phyloP scores from a whole-genome alignment of 1,139 yeast genomes.

The Pichia sp. region DNA sequence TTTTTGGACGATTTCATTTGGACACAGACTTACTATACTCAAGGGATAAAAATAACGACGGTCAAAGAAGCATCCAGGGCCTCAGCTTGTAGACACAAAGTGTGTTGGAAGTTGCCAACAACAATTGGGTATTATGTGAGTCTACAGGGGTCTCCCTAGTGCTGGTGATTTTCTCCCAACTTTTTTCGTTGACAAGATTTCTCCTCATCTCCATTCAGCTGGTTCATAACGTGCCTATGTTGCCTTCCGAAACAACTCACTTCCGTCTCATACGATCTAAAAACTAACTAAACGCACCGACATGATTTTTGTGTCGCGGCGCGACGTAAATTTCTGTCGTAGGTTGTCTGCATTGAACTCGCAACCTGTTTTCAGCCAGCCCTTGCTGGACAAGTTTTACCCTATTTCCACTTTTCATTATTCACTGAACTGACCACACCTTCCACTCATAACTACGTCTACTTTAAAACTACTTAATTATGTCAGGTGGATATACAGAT shows the following conservation, averaged over 20 bases:
- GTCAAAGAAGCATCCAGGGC: not conserved
- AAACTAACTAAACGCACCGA: not conserved
- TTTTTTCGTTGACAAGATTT: not conserved
- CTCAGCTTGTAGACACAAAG: not conserved
- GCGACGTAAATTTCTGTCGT: not conserved
- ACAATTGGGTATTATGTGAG: not conserved
- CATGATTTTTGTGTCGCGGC: not conserved
- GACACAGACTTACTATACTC: not conserved
- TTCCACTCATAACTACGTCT: too few relatives aligned
- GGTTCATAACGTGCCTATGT: not conserved
- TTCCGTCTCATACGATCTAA: not conserved
- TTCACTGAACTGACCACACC: too few relatives aligned
- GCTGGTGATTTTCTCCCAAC: not conserved
- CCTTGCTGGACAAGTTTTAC: not conserved
- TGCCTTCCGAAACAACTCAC: not conserved
- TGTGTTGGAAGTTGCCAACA: not conserved
- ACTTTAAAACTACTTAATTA: not conserved
- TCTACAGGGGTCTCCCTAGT: not conserved
- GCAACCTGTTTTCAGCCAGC: not conserved
- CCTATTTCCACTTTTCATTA: too few relatives aligned
- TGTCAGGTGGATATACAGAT: slow-evolving; percentile 3
- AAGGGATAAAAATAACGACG: not conserved
- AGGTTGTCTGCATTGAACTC: not conserved
- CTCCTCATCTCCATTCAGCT: not conserved
- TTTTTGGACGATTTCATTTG: slow-evolving; percentile 9